Evolutionary conservation across 2,329 filamentous ascomycete genomes (phyloP).

Genomic region (Arachnomyces sp.): DNA sequence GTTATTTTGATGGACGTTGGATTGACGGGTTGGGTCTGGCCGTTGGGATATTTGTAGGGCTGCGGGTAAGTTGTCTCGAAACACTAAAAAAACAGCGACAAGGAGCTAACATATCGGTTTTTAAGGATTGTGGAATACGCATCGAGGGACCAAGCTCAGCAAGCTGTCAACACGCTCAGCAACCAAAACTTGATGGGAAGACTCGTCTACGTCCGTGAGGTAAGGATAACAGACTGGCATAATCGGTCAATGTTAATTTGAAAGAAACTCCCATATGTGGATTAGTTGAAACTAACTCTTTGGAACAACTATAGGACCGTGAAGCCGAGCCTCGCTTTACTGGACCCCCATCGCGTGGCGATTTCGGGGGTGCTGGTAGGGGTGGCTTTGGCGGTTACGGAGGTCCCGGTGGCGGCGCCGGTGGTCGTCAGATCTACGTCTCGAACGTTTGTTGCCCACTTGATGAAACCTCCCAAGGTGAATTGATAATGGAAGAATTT

Average conservation of each 20-base stretch:
- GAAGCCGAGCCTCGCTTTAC: slow-evolving; percentile 97
- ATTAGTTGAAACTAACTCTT: background rate
- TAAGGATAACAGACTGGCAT: slow-evolving; percentile 33
- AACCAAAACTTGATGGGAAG: slow-evolving; percentile 99
- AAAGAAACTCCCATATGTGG: background rate
- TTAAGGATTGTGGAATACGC: slow-evolving; percentile 99
- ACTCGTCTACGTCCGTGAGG: slow-evolving; percentile 97
- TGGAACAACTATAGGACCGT: slow-evolving; percentile 64
- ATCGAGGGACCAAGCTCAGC: slow-evolving; percentile 97
- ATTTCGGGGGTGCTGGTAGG: slow-evolving; percentile 48
- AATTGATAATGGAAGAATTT: slow-evolving; percentile 13
- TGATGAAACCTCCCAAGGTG: slow-evolving; percentile 12
- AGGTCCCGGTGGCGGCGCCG: slow-evolving; percentile 46
- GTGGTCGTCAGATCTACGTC: slow-evolving; percentile 88
- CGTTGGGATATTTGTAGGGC: slow-evolving; percentile 91
- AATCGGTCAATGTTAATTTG: background rate
- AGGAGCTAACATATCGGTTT: slow-evolving; percentile 1
- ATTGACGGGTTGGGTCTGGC: slow-evolving; percentile 97
- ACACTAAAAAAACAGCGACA: slow-evolving; percentile 4
- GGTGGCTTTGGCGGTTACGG: slow-evolving; percentile 48
- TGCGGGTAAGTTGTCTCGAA: slow-evolving; percentile 72
- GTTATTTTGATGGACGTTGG: slow-evolving; percentile 78
- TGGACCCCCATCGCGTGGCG: slow-evolving; percentile 61
- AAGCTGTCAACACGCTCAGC: slow-evolving; percentile 93
- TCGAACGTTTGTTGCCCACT: slow-evolving; percentile 77